Base-by-base conservation (phyloP, 1,284 basidiomycete species). In the Irpex sp. region DNA sequence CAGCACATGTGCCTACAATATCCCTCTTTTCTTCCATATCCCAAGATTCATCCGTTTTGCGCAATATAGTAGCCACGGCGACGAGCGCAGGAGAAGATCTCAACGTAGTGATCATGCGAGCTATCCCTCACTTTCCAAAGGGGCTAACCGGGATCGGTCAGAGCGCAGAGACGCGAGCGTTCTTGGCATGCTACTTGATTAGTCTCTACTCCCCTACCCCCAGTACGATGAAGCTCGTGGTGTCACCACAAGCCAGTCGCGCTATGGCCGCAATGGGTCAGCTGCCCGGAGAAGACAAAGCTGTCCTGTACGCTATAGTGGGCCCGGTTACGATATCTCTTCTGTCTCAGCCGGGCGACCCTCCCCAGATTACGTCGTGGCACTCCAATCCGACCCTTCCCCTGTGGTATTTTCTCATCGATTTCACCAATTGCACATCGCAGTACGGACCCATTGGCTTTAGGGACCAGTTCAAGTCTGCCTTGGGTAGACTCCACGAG, bases 151-250 rank as follows among this genome's bases (percentile, higher is more conserved):
- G 54, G 8, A 33, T 35, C 6, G 62, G 62, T 9, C 37, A 60
- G 33, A 63, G 49, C 19, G 47, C 53, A 2, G 62, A 63, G 56
- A 39, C 54, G 2, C 58, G 62, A 11, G 62, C 62, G 4, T 63
- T 49, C n/a, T 33, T 57, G 11, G 54, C 56, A 35, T 60, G 62
- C 58, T 57, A 55, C 36, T 11, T 57, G 43, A 55, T 47, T 50
- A 56, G 62, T 17, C 21, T 43, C 6, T 63, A 63, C 47, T 37
- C 15, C 7, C 36, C 35, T 37, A 33, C 9, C 7, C 35, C 17
- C 11, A 53, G 54, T 31, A 49, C 46, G 5, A 53, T 60, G n/a
- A 15, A 8, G 2, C 19, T 50, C 26, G 36, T 37, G 3, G 31
- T 35, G 4, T 37, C 62, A 11, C 53, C 58, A 17, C 43, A 33